phyloP scores from a whole-genome alignment of 306 rosid genomes.

The Hippophae gyantsensis region DNA sequence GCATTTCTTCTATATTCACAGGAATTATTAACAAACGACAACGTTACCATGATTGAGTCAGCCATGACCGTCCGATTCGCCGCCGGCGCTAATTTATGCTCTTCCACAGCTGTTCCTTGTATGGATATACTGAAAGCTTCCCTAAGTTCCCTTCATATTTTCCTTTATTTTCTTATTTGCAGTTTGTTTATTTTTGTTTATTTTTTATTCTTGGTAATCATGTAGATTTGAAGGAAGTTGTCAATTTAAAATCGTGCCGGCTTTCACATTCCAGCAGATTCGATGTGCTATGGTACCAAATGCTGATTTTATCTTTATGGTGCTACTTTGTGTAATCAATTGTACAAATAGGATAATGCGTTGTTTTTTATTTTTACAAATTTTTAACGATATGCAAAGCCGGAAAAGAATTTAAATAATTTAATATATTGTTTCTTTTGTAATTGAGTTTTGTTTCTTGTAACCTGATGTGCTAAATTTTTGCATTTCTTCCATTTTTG shows the following conservation, averaged over 20 bases:
- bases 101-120: conserved; percentile 38
- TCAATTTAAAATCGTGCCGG: conserved; percentile 43
- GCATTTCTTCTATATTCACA: no score
- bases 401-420: no score
- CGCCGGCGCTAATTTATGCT: conserved; percentile 36
- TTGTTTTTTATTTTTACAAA: no score
- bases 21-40: no score
- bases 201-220: neutral
- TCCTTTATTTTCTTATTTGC: conserved; percentile 8
- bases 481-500: no score
- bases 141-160: neutral
- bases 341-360: no score
- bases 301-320: neutral
- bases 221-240: conserved; percentile 44
- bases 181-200: neutral
- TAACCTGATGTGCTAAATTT: no score
- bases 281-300: conserved; percentile 48
- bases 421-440: no score
- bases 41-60: conserved; percentile 45
- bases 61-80: conserved; percentile 62
- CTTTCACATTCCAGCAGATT: conserved; percentile 39
- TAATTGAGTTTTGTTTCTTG: no score
- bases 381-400: no score
- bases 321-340: neutral
- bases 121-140: conserved; percentile 1